Percentiles rank a stretch among this genome's conserved stretches.
Conservation (phyloP, 202 grass and related monocot species). For the Schoenoplectus triqueter region DNA sequence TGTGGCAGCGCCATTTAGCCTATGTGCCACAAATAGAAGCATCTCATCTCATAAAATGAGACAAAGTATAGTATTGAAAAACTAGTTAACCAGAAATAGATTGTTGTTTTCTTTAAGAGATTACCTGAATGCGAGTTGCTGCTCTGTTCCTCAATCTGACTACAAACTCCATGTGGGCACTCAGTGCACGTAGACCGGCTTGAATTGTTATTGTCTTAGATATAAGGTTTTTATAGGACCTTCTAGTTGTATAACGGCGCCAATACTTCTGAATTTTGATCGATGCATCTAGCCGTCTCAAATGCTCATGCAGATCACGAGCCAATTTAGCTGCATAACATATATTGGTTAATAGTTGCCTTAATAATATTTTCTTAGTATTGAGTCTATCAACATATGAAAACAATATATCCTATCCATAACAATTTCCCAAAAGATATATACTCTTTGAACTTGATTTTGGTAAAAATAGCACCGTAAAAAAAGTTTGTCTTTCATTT, state of each 20-base stretch:
- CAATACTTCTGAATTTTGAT: constrained; percentile 87
- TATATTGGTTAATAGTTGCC: not conserved
- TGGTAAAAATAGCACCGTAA: not conserved
- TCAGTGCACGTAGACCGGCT: constrained; percentile 67
- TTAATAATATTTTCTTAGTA: not conserved
- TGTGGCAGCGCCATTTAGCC: constrained; percentile 73
- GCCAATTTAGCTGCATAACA: constrained; percentile 75
- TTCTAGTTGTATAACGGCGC: constrained; percentile 68
- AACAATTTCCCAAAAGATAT: not conserved
- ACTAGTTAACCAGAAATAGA: not conserved
- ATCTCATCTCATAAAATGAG: not conserved
- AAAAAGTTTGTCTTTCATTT: not conserved
- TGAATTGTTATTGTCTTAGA: constrained; percentile 71
- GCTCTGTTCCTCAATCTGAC: constrained; percentile 78
- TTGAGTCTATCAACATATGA: not conserved
- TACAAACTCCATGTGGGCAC: constrained; percentile 67
- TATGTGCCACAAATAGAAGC: constrained; percentile 23
- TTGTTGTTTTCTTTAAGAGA: not conserved
- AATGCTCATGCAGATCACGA: constrained; percentile 57
- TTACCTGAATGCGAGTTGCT: constrained; percentile 76
- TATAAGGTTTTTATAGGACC: constrained; percentile 57
- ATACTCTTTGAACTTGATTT: not conserved
- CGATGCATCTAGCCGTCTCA: constrained; percentile 80
- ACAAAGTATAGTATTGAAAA: not conserved
- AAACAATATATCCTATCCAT: not conserved